Base-by-base conservation (phyloP, 2,329 filamentous ascomycete genomes). In the Neoscytalidium dimidiatum region DNA sequence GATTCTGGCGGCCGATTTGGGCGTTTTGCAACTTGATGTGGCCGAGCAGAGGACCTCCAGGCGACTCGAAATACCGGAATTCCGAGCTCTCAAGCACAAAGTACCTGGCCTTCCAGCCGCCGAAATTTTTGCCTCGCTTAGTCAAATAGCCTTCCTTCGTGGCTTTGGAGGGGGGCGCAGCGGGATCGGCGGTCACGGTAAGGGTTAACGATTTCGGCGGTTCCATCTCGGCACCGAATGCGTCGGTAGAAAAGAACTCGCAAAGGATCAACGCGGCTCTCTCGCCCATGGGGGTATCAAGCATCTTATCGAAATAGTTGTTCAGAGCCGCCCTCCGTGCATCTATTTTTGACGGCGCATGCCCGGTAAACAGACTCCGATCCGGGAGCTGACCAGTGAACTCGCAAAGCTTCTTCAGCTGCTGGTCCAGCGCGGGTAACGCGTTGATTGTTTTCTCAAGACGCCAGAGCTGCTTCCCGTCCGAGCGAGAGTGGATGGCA, bases 101-200 rank as follows among this genome's bases (percentile, higher is more conserved):
- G 72, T 87, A 91, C 65, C 89, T 82, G 11, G 93, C 94, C 79
- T 99, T 99, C 95, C 95, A 99, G 56, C 95, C 95, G 60, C 95
- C 95, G 79, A 99, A 99, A 73, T 98, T 98, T 83, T 99, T 99
- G 56, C 95, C 95, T 70, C 92, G 88, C 81, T 99, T 99, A 1
- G 95, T 98, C 57, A 99, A 81, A 77, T 98, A 99, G 8, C 95
- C 95, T 73, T 89, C 94, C 73, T 92, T 92, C 66, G 89, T 84
- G 8, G 90, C 88, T 87, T 70, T 89, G 87, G 5, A 87, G 60
- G 73, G 75, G 3, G 72, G 56, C 65, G 72, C 81, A 80, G 72
- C 76, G 38, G 77, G 74, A 43, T 81, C 77, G 26, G 72, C 74
- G n/a, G 70, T 76, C 19, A 75, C 71, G 31, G 83, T 78, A 49